These are phyloP conservation scores for Triticum monococcum DNA, from an alignment of 176 grass and related monocot species.

Conservation along the genomic window DNA sequence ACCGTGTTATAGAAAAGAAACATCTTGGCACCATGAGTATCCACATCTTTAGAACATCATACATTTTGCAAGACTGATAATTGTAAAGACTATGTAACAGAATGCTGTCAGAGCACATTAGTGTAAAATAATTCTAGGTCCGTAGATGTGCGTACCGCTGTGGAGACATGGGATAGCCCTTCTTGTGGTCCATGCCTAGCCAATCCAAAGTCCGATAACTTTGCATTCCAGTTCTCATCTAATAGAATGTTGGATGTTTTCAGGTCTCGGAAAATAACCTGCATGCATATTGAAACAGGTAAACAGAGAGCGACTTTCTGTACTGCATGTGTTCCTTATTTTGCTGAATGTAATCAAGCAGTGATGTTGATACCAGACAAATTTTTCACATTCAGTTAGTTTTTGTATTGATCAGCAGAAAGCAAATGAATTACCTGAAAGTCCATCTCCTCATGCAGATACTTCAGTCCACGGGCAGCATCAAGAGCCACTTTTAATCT, in stretches of 20 bases:
- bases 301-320: not conserved
- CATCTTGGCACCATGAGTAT: not conserved
- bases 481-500: constrained; percentile 84
- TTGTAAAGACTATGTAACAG: not conserved
- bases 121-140: not conserved
- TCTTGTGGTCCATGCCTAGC: constrained; percentile 94
- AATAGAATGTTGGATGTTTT: constrained; percentile 95
- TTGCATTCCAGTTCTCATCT: constrained; percentile 94
- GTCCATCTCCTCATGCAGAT: constrained; percentile 96
- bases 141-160: constrained; percentile 57
- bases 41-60: not conserved
- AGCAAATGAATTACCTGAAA: constrained; percentile 73
- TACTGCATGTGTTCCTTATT: not conserved
- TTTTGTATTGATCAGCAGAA: not conserved
- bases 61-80: not conserved
- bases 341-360: not conserved
- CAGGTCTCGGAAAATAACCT: constrained; percentile 98
- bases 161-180: constrained; percentile 94
- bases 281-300: constrained; percentile 7
- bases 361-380: not conserved
- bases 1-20: not conserved
- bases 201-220: constrained; percentile 95
- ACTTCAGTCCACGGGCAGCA: constrained; percentile 77
- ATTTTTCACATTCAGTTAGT: not conserved
- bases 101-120: constrained; percentile 5